Conservation (phyloP, 257 asterid genomes). For the Rubia yunnanensis region DNA sequence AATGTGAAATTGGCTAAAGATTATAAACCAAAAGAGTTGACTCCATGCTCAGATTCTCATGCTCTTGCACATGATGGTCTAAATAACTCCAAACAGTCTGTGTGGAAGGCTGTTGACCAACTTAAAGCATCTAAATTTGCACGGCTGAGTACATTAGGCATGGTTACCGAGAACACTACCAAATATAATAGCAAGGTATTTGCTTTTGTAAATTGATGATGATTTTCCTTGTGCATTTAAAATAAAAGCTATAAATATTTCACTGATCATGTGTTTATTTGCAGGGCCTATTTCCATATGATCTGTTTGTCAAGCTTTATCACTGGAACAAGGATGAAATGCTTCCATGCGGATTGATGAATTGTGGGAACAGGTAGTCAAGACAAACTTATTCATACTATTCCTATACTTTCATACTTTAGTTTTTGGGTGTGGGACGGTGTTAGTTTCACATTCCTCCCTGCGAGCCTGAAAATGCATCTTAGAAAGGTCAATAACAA, state of each 20-base stretch:
- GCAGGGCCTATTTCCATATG: constrained; percentile 69
- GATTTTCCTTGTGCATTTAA: constrained; percentile 5
- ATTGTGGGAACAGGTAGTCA: constrained; percentile 82
- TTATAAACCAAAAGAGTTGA: constrained; percentile 14
- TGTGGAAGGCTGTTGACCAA: constrained; percentile 40
- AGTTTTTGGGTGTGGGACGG: neutral
- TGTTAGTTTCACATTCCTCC: neutral
- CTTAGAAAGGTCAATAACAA: too few species aligned
- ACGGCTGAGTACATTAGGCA: constrained; percentile 26
- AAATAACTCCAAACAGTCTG: constrained; percentile 29
- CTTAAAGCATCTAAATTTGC: constrained; percentile 29
- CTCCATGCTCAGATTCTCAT: constrained; percentile 22
- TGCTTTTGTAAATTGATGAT: neutral
- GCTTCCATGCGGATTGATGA: constrained; percentile 61
- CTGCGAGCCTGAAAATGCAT: neutral
- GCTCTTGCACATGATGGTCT: constrained; percentile 17
- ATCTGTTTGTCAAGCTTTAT: constrained; percentile 69
- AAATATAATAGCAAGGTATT: constrained; percentile 34
- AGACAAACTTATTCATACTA: constrained; percentile 8
- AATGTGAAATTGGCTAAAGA: constrained; percentile 24
- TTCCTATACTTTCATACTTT: neutral
- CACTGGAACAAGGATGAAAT: constrained; percentile 54
- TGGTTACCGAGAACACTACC: constrained; percentile 26
- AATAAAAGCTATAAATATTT: neutral
- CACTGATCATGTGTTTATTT: constrained; percentile 18